Base-by-base conservation (phyloP, 2,329 filamentous ascomycete genomes). In the Claviceps capensis region DNA sequence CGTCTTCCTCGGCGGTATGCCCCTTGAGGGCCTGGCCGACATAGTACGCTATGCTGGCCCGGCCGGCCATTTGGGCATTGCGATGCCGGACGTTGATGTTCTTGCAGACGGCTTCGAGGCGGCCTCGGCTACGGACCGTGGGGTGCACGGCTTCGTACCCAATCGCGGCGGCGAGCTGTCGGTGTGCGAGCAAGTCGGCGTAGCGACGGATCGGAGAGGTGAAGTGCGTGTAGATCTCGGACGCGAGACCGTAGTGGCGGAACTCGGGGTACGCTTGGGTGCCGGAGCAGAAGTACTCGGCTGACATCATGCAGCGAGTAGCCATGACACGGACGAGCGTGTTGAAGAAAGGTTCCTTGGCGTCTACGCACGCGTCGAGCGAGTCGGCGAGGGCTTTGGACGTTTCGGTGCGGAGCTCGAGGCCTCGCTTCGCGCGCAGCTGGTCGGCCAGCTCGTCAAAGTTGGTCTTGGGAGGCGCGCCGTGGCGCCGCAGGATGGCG, bases 41-140 rank as follows among this genome's bases (percentile, higher is more conserved):
- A 65, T 97, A 98, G 72, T 97, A 98, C 61, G 95, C 90, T 56
- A 98, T 90, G 60, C 86, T 93, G 26, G 93, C 91, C 54, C 93
- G 83, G 38, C 91, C 91, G 2, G 93, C 93, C 70, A 95, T 85
- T 69, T 98, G 93, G 36, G 93, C 93, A 68, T 98, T 98, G 63
- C 93, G 88, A 68, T 98, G 93, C 7, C 93, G 84, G 53, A 93
- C 83, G 68, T 98, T 98, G 78, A 98, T 96, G 72, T 98, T 98
- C 69, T 89, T 90, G 78, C 93, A 97, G 23, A 98, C 88, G 53
- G 83, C 86, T 68, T 97, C 90, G 52, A 98, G 82, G 60, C 89
- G 88, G 58, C 82, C 81, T 57, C 88, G 85, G 59, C 85, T 88
- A 63, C 88, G 85, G 53, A 94, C 78, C 47, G 83, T 84, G 7